phyloP scores from a whole-genome alignment of 192 early-diverging fungal species.

The Coemansia biformis region DNA sequence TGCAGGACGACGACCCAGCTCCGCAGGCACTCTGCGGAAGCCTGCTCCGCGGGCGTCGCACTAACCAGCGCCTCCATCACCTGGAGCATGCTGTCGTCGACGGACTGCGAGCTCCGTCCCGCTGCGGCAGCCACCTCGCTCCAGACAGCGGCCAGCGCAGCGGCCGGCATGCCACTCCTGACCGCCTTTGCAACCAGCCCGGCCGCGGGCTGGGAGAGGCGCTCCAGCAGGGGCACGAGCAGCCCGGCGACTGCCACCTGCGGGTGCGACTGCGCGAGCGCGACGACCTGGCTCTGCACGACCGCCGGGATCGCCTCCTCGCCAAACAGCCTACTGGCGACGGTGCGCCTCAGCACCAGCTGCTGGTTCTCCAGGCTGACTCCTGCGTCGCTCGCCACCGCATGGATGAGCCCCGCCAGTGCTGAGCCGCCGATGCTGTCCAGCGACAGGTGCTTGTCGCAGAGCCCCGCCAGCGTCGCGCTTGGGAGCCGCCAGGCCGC shows the following conservation, averaged over 20 bases:
- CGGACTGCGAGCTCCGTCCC: background rate
- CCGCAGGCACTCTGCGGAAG: conserved; percentile 5
- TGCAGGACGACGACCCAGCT: conserved; percentile 22
- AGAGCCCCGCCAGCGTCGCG: conserved; percentile 12
- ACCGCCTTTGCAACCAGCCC: conserved; percentile 26
- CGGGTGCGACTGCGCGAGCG: conserved; percentile 12
- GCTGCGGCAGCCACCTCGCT: conserved; percentile 7
- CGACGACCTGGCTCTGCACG: conserved; percentile 24
- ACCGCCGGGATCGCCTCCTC: conserved; percentile 31
- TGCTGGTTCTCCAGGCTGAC: conserved; percentile 36
- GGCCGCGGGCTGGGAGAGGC: conserved; percentile 4
- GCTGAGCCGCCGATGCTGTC: conserved; percentile 10
- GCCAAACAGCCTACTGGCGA: conserved; percentile 8
- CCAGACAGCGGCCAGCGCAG: conserved; percentile 10
- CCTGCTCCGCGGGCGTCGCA: conserved; percentile 7
- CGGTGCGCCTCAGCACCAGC: conserved; percentile 6
- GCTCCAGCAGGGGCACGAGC: conserved; percentile 16
- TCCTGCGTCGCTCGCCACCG: conserved; percentile 11
- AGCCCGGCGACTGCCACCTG: conserved; percentile 16
- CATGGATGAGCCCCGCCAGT: conserved; percentile 15
- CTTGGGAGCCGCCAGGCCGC: conserved; percentile 28
- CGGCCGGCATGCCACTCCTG: conserved; percentile 16
- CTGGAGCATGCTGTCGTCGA: conserved; percentile 13
- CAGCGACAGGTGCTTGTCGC: conserved; percentile 10
- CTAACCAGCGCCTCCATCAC: conserved; percentile 27